phyloP scores from a whole-genome alignment of 2,329 filamentous ascomycete species.

The Xylaria sp. region DNA sequence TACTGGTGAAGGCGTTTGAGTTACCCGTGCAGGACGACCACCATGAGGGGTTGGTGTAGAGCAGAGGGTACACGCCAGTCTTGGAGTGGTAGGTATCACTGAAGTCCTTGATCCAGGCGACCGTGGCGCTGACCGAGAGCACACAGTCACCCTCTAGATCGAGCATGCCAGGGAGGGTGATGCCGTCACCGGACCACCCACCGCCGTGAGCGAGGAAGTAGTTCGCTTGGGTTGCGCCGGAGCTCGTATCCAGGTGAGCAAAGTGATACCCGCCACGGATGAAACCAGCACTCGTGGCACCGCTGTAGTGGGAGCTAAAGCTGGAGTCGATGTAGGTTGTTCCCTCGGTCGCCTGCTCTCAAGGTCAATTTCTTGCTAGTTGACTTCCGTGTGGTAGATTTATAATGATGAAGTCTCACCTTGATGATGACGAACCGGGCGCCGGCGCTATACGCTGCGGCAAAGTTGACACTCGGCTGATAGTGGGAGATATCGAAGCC shows the following conservation, averaged over 20 bases:
- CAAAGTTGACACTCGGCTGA: constrained; percentile 53
- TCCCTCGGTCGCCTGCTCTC: constrained; percentile 62
- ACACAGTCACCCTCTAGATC: constrained; percentile 64
- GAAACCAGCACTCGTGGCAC: constrained; percentile 61
- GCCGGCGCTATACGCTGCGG: constrained; percentile 51
- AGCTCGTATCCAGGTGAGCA: constrained; percentile 57
- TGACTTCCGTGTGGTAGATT: neutral
- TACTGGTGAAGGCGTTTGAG: constrained; percentile 56
- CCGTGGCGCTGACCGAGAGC: constrained; percentile 57
- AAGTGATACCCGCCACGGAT: constrained; percentile 68
- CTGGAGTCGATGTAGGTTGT: constrained; percentile 56
- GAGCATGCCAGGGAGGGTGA: constrained; percentile 67
- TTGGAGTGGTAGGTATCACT: constrained; percentile 59
- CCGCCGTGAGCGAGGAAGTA: constrained; percentile 65
- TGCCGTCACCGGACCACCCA: constrained; percentile 63
- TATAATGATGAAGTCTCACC: constrained; percentile 40
- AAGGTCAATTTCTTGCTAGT: constrained; percentile 15
- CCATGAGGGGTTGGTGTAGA: constrained; percentile 65
- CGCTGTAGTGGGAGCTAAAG: constrained; percentile 61
- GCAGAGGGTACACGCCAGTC: constrained; percentile 61
- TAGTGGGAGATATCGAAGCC: constrained; percentile 58
- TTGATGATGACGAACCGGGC: constrained; percentile 59
- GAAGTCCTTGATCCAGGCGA: constrained; percentile 64
- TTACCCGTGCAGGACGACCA: constrained; percentile 64
- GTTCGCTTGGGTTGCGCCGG: constrained; percentile 59